Evolutionary conservation across 2,329 filamentous ascomycete species (phyloP).

Genomic region (Ophiostoma sp.): DNA sequence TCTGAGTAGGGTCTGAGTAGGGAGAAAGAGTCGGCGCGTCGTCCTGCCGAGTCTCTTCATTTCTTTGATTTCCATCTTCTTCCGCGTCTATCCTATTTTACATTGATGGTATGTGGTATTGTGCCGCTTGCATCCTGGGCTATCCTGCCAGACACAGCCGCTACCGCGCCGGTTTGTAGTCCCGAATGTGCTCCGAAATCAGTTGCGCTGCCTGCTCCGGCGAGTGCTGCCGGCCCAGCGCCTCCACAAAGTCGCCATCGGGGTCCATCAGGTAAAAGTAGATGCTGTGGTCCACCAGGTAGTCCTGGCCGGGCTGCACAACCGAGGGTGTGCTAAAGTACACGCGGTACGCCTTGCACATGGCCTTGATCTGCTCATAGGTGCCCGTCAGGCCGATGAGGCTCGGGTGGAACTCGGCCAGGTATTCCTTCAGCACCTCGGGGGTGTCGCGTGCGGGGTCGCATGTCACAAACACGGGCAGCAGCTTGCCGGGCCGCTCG

Average conservation of each 20-base stretch:
- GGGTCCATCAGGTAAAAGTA: conserved; percentile 99
- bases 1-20: not conserved
- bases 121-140: not conserved
- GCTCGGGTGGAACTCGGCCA: conserved; percentile 81
- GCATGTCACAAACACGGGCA: conserved; percentile 89
- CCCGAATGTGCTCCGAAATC: conserved; percentile 78
- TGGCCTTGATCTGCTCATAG: conserved; percentile 87
- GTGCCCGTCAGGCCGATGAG: conserved; percentile 87
- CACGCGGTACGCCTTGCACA: conserved; percentile 93
- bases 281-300: conserved; percentile 96
- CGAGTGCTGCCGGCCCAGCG: conserved; percentile 88
- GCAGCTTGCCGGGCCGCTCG: conserved; percentile 48
- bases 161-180: conserved; percentile 38
- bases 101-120: not conserved
- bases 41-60: not conserved
- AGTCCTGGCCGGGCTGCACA: conserved; percentile 90
- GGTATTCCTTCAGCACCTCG: conserved; percentile 74
- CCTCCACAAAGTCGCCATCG: conserved; percentile 96
- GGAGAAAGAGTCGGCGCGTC: not conserved
- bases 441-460: conserved; percentile 89
- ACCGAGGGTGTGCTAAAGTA: conserved; percentile 92
- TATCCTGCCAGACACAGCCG: not conserved
- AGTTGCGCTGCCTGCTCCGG: conserved; percentile 77
- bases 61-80: not conserved
- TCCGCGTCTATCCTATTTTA: not conserved